Conservation (phyloP, 2,329 filamentous ascomycete genomes). For the Dendryphion nanum region DNA sequence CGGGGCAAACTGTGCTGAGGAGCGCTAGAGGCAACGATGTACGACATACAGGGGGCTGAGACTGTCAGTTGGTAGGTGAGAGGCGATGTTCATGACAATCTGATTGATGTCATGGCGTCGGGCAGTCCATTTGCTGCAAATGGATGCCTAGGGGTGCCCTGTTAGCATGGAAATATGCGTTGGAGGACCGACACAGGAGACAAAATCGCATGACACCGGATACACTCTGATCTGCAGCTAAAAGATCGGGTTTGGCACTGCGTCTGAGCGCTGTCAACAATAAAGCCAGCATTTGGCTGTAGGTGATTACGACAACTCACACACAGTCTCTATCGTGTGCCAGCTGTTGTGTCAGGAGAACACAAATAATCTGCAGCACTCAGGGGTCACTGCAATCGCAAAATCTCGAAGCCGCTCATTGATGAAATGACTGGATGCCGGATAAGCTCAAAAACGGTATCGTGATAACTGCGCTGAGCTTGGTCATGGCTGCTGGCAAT, state of each 20-base stretch:
- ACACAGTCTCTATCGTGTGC: slow-evolving; percentile 16
- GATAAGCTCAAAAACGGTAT: slow-evolving; percentile 2
- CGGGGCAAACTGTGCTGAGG: no score
- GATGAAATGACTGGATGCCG: slow-evolving; percentile 19
- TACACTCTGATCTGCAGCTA: background rate
- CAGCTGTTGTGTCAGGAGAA: slow-evolving; percentile 30
- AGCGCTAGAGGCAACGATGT: no score
- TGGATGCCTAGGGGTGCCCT: no score
- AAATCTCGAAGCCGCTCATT: slow-evolving; percentile 4
- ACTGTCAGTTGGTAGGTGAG: no score
- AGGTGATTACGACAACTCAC: slow-evolving; percentile 24
- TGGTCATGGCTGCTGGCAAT: background rate
- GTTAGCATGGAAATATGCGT: no score
- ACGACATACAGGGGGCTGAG: no score
- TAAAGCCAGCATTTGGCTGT: background rate
- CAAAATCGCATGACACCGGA: no score
- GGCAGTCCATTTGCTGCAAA: no score
- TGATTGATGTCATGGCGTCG: no score
- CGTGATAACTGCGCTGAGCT: background rate
- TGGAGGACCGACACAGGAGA: no score
- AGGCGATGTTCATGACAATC: no score
- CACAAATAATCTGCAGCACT: slow-evolving; percentile 30
- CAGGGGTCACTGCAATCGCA: slow-evolving; percentile 19
- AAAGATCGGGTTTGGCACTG: background rate
- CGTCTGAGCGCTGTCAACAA: background rate